Conservation (phyloP, 2,329 filamentous ascomycete species). For the Fusarium citri region DNA sequence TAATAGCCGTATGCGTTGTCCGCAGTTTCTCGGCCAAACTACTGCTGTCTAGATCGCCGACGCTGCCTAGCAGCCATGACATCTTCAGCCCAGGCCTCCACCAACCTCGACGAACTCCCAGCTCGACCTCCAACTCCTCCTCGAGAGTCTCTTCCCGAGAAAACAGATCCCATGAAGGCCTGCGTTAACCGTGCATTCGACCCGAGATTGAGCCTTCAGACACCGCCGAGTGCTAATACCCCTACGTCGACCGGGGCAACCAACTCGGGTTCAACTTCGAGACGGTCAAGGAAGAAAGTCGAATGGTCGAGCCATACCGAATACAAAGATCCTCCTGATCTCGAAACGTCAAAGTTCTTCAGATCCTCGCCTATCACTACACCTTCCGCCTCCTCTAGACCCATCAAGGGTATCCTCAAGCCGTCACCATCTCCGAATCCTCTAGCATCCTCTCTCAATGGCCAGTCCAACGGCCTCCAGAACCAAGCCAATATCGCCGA, state of each 20-base stretch:
- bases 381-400: conserved; percentile 56
- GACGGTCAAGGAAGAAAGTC: conserved; percentile 64
- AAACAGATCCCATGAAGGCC: conserved; percentile 52
- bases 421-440: conserved; percentile 64
- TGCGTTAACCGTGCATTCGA: conserved; percentile 55
- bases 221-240: conserved; percentile 63
- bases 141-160: conserved; percentile 61
- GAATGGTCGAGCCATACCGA: conserved; percentile 68
- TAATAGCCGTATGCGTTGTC: conserved; percentile 39
- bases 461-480: conserved; percentile 55
- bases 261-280: conserved; percentile 57
- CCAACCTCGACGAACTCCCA: conserved; percentile 63
- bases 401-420: conserved; percentile 82
- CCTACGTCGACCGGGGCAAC: conserved; percentile 56
- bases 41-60: conserved; percentile 55
- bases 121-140: conserved; percentile 75
- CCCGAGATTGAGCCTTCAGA: conserved; percentile 55
- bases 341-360: conserved; percentile 52
- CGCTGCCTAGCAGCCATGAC: conserved; percentile 57
- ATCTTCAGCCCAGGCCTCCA: conserved; percentile 55
- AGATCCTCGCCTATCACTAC: conserved; percentile 57
- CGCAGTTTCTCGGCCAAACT: conserved; percentile 43
- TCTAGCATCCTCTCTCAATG: conserved; percentile 55
- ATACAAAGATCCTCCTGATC: conserved; percentile 64
- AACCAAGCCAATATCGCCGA: conserved; percentile 70